These are phyloP conservation scores for Suillus subalutaceus DNA, from an alignment of 768 basidiomycete species.

Conservation along the genomic window DNA sequence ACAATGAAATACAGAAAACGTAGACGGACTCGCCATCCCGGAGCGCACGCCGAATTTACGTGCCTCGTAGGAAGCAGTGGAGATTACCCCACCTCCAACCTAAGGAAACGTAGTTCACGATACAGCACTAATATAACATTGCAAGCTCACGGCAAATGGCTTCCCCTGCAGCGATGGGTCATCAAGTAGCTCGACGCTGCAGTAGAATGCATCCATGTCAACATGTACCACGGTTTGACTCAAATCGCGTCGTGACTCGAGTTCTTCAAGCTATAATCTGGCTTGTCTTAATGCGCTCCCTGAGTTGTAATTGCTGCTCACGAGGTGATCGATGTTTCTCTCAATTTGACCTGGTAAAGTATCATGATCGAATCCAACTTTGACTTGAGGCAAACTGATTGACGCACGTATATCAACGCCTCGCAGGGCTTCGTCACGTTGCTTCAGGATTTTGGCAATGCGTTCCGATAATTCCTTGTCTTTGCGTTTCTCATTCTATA, in stretches of 20 bases:
- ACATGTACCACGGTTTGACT: conserved; percentile 88
- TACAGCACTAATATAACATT: neutral
- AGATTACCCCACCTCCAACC: conserved; percentile 84
- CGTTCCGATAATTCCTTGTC: conserved; percentile 82
- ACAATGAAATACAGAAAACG: neutral
- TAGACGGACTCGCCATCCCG: conserved; percentile 87
- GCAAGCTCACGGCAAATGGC: conserved; percentile 64
- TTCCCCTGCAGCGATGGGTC: conserved; percentile 68
- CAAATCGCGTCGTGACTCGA: conserved; percentile 79
- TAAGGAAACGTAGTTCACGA: conserved; percentile 21
- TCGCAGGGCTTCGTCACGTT: conserved; percentile 58
- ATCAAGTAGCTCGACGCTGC: conserved; percentile 74
- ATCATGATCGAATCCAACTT: conserved; percentile 13
- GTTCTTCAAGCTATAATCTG: conserved; percentile 52
- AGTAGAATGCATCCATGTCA: conserved; percentile 95
- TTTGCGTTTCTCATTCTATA: conserved; percentile 85
- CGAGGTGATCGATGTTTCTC: conserved; percentile 66
- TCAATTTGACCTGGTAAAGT: conserved; percentile 57
- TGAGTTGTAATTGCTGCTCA: conserved; percentile 38
- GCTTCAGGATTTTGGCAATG: conserved; percentile 69
- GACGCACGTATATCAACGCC: conserved; percentile 60
- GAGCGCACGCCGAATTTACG: conserved; percentile 89
- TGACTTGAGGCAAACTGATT: conserved; percentile 17
- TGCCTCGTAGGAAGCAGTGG: conserved; percentile 92
- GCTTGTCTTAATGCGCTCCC: neutral